phyloP scores from a whole-genome alignment of 2,329 filamentous ascomycete species.

The Neurospora sp. region DNA sequence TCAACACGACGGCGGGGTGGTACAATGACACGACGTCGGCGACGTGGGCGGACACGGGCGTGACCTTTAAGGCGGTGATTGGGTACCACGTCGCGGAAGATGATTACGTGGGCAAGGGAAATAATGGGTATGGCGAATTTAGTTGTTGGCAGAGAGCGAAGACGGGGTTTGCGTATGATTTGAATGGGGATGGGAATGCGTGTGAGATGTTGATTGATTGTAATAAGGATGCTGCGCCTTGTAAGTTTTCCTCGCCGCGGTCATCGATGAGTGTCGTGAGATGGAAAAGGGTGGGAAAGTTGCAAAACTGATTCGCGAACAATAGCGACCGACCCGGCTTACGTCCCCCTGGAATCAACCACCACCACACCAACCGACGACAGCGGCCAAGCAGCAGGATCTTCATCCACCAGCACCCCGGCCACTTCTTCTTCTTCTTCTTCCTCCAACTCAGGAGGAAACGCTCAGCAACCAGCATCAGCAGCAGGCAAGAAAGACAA shows the following conservation, averaged over 20 bases:
- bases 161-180: slow-evolving; percentile 13
- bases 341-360: background rate
- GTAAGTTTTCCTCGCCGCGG: slow-evolving; percentile 7
- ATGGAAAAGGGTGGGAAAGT: too few species aligned
- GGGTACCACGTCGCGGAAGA: slow-evolving; percentile 20
- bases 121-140: slow-evolving; percentile 24
- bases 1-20: slow-evolving; percentile 21
- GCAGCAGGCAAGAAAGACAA: background rate
- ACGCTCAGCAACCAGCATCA: background rate
- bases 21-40: slow-evolving; percentile 19
- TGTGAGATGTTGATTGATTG: slow-evolving; percentile 24
- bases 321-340: background rate
- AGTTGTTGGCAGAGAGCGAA: slow-evolving; percentile 21
- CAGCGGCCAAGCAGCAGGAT: background rate
- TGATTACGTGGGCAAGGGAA: slow-evolving; percentile 22
- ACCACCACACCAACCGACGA: background rate
- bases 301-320: too few species aligned
- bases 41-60: slow-evolving; percentile 20
- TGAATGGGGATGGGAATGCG: slow-evolving; percentile 15
- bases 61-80: slow-evolving; percentile 21
- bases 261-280: too few species aligned
- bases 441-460: background rate
- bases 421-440: background rate
- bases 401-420: background rate
- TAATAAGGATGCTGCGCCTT: slow-evolving; percentile 17